Base-by-base conservation (phyloP, 2,329 filamentous ascomycete species). In the Neofusicoccum kwambonambiense region DNA sequence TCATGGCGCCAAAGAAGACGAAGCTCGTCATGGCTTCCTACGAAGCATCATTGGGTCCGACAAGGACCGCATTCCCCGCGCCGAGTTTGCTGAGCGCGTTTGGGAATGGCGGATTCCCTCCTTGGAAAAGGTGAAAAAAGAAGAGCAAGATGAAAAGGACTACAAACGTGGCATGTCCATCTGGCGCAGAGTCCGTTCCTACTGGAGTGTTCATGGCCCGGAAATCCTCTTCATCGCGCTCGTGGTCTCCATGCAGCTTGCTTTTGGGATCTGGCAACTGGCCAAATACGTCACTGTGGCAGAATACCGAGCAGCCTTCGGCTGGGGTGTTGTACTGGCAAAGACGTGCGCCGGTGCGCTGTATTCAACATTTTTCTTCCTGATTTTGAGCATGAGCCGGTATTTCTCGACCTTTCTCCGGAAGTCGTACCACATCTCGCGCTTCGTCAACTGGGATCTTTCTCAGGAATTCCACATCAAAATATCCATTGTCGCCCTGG, bases 341-440 rank as follows among this genome's bases (percentile, higher is more conserved):
- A 87, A 87, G 72, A 81, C 82, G 0, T 82, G 77, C 49, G 84
- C 84, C 9, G 85, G 85, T 3, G 80, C 82, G 0, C 69, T 87
- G 1, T 87, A 86, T 56, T 84, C 84, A 17, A 86, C 84, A 1
- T 80, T 87, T 64, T 86, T 86, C 74, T 86, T 87, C 68, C 76
- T 87, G 64, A 77, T 87, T 6, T 74, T 87, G 4, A 85, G 83
- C 69, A 87, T 87, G 84, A 85, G 82, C 13, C 76, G 85, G 34
- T 85, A 84, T 74, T 79, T 85, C 19, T 81, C 84, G 2, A 87
- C 84, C 0, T 81, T 80, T 62, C 71, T 85, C 44, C 78, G 84
- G 15, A 75, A 80, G n/a, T 84, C 78, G 11, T 84, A 83, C 67
- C 76, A 79, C 62, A 74, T 86, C 65, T 84, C 82, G 2, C 78